Base-by-base conservation (phyloP, 805 yeast species). In the Soucietia sequanensis region DNA sequence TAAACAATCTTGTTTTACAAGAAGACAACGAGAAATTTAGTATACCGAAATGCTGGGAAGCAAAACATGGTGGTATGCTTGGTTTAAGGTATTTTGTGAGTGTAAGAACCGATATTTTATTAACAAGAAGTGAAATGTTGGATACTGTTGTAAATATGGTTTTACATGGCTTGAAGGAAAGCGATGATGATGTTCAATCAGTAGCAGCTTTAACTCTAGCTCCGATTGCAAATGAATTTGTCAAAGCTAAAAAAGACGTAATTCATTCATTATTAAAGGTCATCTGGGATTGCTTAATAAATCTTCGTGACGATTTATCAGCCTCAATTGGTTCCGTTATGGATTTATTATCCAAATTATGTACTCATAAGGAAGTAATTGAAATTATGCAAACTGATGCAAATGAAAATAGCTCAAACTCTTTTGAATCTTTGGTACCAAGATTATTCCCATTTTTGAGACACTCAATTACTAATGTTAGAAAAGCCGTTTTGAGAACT, bases 61-160 rank as follows among this genome's bases (percentile, higher is more conserved):
- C 96, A 3, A 85, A 93, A 39, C 99, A 93, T 67, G 99, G 98
- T 47, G 99, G 98, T 31, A 80, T 93, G 81, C 74, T 93, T 9
- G 99, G 98, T 0, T 68, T 93, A 34, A 71, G 95, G 34, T 93
- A 93, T 59, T 81, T 93, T 47, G 99, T 91, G 8, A 83, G 95
- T 40, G 88, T 91, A 3, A 73, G 95, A 48, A 80, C 88, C 0
- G 93, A 85, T 43, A 72, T 89, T n/a, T 65, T 91, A 15, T 67
- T 82, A 21, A 58, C 70, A 9, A 74, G 77, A 34, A 72, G 78
- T 2, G 70, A 78, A 11, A 56, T 81, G 21, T 66, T 93, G 23
- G 83, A 83, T 41, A 75, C 76, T 34, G 89, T 90, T 1, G 81
- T 90, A 3, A 71, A 78, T 27, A 85, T 93, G 75, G 98, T 93